Conservation (phyloP, 306 rosid species). For the Quercus suber region DNA sequence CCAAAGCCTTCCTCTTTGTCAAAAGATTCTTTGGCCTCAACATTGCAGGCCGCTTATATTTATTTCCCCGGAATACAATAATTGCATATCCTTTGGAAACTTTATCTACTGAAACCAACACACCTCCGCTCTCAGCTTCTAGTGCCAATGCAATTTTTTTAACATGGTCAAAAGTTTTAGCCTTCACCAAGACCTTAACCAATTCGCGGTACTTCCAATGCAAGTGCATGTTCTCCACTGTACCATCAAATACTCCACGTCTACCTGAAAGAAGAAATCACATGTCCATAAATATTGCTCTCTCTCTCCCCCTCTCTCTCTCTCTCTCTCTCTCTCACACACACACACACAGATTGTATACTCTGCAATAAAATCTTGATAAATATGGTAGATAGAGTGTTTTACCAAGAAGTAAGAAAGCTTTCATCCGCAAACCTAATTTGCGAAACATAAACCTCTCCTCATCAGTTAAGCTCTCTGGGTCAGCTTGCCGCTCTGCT, state of each 20-base stretch:
- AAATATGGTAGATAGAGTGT: constrained; percentile 13
- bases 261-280: constrained; percentile 63
- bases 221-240: constrained; percentile 97
- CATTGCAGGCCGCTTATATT: constrained; percentile 71
- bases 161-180: constrained; percentile 74
- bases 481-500: constrained; percentile 61
- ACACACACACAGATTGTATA: neutral
- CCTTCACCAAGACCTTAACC: constrained; percentile 79
- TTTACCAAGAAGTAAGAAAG: constrained; percentile 93
- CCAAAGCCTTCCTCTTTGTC: constrained; percentile 94
- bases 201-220: constrained; percentile 97
- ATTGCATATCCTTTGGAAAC: constrained; percentile 78
- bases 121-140: constrained; percentile 98
- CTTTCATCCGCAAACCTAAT: constrained; percentile 95
- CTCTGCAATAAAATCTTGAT: neutral
- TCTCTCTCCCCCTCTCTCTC: no score
- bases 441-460: constrained; percentile 99
- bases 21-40: constrained; percentile 95
- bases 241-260: constrained; percentile 97
- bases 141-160: constrained; percentile 83
- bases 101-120: constrained; percentile 88
- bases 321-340: no score
- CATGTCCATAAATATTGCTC: constrained; percentile 21
- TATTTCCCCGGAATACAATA: constrained; percentile 79
- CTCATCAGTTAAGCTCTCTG: constrained; percentile 86